These are phyloP conservation scores for Ceratobasidium sp. DNA, from an alignment of 1,284 basidiomycete genomes.

Conservation along the genomic window DNA sequence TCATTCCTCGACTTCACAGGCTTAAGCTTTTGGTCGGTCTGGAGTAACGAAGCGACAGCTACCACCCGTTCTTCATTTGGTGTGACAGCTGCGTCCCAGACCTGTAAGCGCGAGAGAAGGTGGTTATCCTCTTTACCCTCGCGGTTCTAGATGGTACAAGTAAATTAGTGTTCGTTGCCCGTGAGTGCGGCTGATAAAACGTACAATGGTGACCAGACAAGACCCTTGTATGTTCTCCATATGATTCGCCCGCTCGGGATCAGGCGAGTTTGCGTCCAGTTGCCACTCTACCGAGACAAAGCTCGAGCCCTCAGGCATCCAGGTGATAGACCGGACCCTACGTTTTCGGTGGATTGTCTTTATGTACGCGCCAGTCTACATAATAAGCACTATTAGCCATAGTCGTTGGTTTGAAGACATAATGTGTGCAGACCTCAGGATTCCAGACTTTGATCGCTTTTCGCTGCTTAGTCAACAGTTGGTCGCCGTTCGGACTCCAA, in stretches of 20 bases:
- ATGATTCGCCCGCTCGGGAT: too few species aligned
- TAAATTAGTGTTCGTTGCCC: too few species aligned
- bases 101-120: too few species aligned
- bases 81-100: background rate
- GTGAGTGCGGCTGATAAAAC: too few species aligned
- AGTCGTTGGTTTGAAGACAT: too few species aligned
- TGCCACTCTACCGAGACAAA: slow-evolving; percentile 46
- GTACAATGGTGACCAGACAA: too few species aligned
- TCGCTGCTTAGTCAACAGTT: slow-evolving; percentile 7
- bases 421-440: slow-evolving; percentile 1
- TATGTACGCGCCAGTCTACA: slow-evolving; percentile 77
- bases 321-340: slow-evolving; percentile 75
- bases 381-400: too few species aligned
- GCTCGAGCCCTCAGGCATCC: slow-evolving; percentile 77
- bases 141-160: too few species aligned
- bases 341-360: slow-evolving; percentile 76
- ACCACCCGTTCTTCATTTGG: slow-evolving; percentile 62
- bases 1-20: slow-evolving; percentile 81
- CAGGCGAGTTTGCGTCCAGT: too few species aligned
- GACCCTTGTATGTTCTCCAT: too few species aligned
- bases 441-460: slow-evolving; percentile 22
- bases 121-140: too few species aligned
- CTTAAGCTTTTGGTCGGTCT: slow-evolving; percentile 70
- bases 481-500: slow-evolving; percentile 8
- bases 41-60: slow-evolving; percentile 76